phyloP scores from a whole-genome alignment of 495 filamentous ascomycete species.

The Xylaria cubensis region DNA sequence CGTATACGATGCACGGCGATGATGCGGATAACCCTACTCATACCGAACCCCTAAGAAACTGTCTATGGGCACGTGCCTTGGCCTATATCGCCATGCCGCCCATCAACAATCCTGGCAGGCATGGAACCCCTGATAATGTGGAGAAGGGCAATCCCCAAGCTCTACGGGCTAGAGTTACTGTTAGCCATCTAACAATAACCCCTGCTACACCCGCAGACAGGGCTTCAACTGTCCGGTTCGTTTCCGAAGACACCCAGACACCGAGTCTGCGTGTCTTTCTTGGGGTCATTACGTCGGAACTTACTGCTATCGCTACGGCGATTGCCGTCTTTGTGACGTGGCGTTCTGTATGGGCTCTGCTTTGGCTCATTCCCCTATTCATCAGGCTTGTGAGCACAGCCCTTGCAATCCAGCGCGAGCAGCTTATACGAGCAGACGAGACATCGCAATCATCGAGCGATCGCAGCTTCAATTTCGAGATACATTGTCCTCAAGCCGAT shows the following conservation, averaged over 20 bases:
- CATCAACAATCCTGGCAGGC: neutral
- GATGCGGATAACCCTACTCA: neutral
- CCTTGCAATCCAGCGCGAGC: neutral
- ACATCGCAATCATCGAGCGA: neutral
- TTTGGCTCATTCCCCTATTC: neutral
- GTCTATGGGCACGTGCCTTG: neutral
- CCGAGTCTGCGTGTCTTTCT: neutral
- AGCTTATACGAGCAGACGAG: neutral
- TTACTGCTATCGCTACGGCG: neutral
- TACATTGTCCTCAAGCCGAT: neutral
- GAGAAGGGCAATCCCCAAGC: neutral
- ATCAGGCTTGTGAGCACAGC: neutral
- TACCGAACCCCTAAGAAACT: constrained; percentile 2
- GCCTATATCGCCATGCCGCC: neutral
- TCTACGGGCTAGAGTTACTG: neutral
- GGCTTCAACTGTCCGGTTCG: neutral
- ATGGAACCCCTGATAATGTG: neutral
- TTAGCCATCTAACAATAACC: neutral
- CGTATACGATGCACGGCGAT: constrained; percentile 1
- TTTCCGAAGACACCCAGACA: neutral
- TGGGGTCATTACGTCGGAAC: neutral
- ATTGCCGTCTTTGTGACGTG: neutral
- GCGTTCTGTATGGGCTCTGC: neutral
- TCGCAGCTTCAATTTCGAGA: neutral
- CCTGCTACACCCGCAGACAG: neutral